Evolutionary conservation across 2,329 filamentous ascomycete genomes (phyloP).

Genomic region (Fusarium equiseti): DNA sequence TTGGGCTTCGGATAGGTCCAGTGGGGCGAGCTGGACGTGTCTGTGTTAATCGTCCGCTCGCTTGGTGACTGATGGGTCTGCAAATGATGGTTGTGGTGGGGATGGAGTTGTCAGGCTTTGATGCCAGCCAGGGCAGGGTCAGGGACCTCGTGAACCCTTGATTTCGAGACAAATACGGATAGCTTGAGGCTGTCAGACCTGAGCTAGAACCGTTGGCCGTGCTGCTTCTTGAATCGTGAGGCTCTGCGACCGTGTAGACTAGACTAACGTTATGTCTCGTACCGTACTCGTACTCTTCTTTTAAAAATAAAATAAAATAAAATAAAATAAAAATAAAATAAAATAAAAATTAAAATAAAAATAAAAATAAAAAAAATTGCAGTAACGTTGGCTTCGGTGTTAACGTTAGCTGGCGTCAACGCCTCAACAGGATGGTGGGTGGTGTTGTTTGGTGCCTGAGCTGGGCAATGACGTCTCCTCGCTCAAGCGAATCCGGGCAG

Average conservation of each 20-base stretch:
- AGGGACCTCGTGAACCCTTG: conserved; percentile 37
- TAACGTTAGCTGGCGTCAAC: neutral
- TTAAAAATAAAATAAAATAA: no score
- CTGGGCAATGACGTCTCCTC: conserved; percentile 43
- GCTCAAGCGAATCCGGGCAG: conserved; percentile 3
- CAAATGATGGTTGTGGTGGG: conserved; percentile 14
- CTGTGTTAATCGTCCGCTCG: neutral
- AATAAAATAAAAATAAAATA: no score
- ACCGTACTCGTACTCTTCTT: neutral
- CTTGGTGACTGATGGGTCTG: neutral
- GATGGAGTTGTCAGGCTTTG: conserved; percentile 27
- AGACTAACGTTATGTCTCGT: conserved; percentile 8
- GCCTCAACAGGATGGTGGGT: conserved; percentile 4
- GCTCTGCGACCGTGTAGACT: conserved; percentile 39
- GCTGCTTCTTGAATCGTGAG: conserved; percentile 42
- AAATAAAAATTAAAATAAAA: no score
- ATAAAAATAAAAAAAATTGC: neutral
- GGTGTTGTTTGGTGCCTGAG: conserved; percentile 20
- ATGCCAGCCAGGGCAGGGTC: conserved; percentile 15
- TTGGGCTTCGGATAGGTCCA: conserved; percentile 37
- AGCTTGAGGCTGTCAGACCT: conserved; percentile 22
- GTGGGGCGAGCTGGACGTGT: conserved; percentile 9
- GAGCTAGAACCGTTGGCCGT: conserved; percentile 29
- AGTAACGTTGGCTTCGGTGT: conserved; percentile 31
- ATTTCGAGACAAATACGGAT: conserved; percentile 13